Evolutionary conservation across 148 eudicot species (phyloP).

Genomic region (Persicaria maculosa): DNA sequence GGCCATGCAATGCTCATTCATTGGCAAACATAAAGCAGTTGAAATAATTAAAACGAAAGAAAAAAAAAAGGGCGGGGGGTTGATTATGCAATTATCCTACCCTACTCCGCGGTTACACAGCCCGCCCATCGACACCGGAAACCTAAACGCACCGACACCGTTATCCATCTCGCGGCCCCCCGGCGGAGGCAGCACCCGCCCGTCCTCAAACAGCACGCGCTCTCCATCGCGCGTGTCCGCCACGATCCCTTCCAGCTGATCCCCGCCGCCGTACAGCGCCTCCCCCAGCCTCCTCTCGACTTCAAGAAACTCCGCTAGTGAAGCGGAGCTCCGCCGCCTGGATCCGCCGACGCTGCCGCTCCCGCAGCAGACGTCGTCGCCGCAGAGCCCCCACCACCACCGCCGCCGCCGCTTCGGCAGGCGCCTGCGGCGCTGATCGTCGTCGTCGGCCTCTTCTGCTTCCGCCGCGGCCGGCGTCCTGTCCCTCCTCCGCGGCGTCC

Average conservation of each 20-base stretch:
- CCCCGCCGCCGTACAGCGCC: slow-evolving; percentile 10
- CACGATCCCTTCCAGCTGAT: slow-evolving; percentile 6
- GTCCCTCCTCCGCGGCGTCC: slow-evolving; percentile 2
- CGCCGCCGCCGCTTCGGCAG: slow-evolving; percentile 11
- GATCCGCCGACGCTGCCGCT: background rate
- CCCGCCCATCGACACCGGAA: slow-evolving; percentile 10
- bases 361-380: slow-evolving; percentile 6
- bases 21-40: slow-evolving; percentile 9
- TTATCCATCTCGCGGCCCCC: background rate
- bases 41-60: slow-evolving; percentile 3
- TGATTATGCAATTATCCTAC: background rate
- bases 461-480: background rate
- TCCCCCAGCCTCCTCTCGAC: slow-evolving; percentile 12
- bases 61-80: slow-evolving; percentile 1
- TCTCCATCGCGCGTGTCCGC: slow-evolving; percentile 9
- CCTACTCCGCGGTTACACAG: slow-evolving; percentile 13
- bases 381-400: slow-evolving; percentile 17
- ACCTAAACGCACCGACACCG: slow-evolving; percentile 4
- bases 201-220: slow-evolving; percentile 13
- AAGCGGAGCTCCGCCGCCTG: slow-evolving; percentile 8
- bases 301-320: slow-evolving; percentile 10
- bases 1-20: slow-evolving; percentile 9
- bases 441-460: background rate
- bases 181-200: slow-evolving; percentile 9
- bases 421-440: background rate